A percentile compares a stretch with the other conserved stretches of the same genome.
Conservation (phyloP, 2,329 filamentous ascomycete species). For the Neofusicoccum parvum region DNA sequence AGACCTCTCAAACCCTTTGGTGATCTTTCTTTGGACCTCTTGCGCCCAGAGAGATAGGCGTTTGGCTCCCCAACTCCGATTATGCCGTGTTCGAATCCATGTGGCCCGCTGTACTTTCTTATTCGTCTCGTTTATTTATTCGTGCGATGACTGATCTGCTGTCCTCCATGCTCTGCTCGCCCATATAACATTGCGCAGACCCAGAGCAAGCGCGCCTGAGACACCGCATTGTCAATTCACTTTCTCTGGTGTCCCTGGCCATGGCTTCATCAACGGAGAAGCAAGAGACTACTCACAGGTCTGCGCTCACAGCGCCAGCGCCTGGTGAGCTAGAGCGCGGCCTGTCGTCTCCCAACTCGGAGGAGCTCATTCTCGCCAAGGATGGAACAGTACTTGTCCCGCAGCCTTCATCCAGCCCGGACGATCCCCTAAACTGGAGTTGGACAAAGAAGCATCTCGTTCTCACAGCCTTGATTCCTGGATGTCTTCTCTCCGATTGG, state of each 20-base stretch:
- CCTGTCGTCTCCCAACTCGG: background rate
- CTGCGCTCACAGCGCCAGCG: background rate
- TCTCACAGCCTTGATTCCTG: conserved; percentile 26
- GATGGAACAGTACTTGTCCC: conserved; percentile 28
- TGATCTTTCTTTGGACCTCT: background rate
- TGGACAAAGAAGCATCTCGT: conserved; percentile 31
- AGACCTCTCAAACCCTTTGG: background rate
- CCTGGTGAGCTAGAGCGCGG: conserved; percentile 5
- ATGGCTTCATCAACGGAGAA: conserved; percentile 1
- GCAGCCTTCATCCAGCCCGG: conserved; percentile 29
- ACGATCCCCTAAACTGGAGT: conserved; percentile 40
- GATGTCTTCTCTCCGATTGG: conserved; percentile 28
- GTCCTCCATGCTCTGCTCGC: background rate
- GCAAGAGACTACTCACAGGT: background rate
- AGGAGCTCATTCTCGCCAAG: conserved; percentile 5
- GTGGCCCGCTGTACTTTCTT: background rate
- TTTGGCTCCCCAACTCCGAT: conserved; percentile 11
- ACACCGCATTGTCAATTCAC: background rate
- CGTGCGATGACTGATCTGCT: background rate
- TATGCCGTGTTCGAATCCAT: background rate
- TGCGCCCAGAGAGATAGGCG: background rate
- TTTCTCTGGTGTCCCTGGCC: too few relatives aligned
- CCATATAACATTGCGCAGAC: background rate
- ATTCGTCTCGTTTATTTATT: conserved; percentile 9
- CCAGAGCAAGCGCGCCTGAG: background rate